Base-by-base conservation (phyloP, 116 monocot genomes). In the Posidonia oceanica region DNA sequence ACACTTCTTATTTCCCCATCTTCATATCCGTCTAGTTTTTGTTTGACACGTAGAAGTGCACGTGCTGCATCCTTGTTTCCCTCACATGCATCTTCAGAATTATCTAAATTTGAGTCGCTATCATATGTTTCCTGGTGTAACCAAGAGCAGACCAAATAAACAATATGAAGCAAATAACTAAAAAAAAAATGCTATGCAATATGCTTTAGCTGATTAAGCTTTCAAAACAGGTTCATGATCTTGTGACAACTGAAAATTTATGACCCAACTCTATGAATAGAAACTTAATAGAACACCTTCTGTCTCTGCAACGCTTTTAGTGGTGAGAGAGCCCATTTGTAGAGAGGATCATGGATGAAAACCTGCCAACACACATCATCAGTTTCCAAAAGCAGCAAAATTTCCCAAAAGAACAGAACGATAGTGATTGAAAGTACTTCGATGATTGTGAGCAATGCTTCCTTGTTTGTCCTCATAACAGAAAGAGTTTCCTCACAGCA, bases 31-130 rank as follows among this genome's bases (percentile, higher is more conserved):
- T 96, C 96, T 39, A 96, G 72, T 74, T 96, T 96, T 44, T 96
- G 88, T 72, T 96, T 96, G 23, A 96, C 85, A 66, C 96, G 77
- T 61, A 96, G 70, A 14, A 80, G 81, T 14, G 96, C 91, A 69
- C 96, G 89, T 60, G 91, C 84, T 66, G 91, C 96, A 85, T 96
- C 96, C 72, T 89, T 96, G 76, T 96, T 96, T 59, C 91, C 96
- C 72, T 96, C 91, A 62, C 68, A 91, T 59, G 73, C 80, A 61
- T 96, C 91, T 77, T 91, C 81, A 57, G 91, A 91, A 62, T 77
- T 76, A 67, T 91, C 96, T 72, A 83, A 79, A 69, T 70, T 73
- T 14, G 89, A 84, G 20, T 80, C 82, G 29, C 66, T 71, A 69
- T 90, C 82, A 72, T 91, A 81, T 57, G 66, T 80, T 73, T 96